phyloP scores from a whole-genome alignment of 2,329 filamentous ascomycete species.

The Rasamsonia emersonii region DNA sequence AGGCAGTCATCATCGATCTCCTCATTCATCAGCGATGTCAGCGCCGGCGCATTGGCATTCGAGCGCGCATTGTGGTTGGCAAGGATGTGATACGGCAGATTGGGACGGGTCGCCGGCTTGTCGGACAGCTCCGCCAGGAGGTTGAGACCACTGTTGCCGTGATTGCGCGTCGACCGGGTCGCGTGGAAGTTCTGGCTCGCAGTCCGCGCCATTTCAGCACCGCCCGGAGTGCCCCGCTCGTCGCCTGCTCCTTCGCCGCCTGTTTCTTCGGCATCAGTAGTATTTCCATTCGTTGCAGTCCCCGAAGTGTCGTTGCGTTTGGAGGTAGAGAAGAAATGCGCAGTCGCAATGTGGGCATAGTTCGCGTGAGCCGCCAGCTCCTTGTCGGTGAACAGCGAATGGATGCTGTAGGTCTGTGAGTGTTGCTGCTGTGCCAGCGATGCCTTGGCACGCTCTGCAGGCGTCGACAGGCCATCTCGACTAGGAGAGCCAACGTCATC shows the following conservation, averaged over 20 bases:
- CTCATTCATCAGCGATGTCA: conserved; percentile 37
- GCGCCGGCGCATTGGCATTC: conserved; percentile 35
- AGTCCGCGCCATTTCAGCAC: conserved; percentile 53
- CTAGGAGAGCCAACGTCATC: conserved; percentile 53
- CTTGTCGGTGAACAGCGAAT: conserved; percentile 59
- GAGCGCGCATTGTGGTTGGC: conserved; percentile 37
- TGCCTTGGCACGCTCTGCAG: conserved; percentile 45
- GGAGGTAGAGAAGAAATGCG: conserved; percentile 51
- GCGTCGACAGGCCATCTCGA: conserved; percentile 41
- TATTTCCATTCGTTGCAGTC: conserved; percentile 30
- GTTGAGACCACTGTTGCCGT: conserved; percentile 45
- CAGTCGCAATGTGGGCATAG: conserved; percentile 51
- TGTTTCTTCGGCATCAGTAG: conserved; percentile 32
- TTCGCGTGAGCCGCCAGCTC: conserved; percentile 56
- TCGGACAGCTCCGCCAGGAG: conserved; percentile 49
- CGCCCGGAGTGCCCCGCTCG: conserved; percentile 32
- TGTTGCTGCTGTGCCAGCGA: conserved; percentile 49
- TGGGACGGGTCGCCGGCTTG: conserved; percentile 37
- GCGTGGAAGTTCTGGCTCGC: conserved; percentile 49
- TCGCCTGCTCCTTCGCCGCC: conserved; percentile 34
- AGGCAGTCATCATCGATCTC: conserved; percentile 39
- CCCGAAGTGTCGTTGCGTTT: conserved; percentile 32
- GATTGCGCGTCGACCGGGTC: conserved; percentile 45
- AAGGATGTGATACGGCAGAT: conserved; percentile 38
- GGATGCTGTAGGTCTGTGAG: conserved; percentile 51